Percentiles rank a stretch among this genome's conserved stretches.
phyloP scores from a whole-genome alignment of 139 green algal species.

The Chlamydomonas schloesseri region DNA sequence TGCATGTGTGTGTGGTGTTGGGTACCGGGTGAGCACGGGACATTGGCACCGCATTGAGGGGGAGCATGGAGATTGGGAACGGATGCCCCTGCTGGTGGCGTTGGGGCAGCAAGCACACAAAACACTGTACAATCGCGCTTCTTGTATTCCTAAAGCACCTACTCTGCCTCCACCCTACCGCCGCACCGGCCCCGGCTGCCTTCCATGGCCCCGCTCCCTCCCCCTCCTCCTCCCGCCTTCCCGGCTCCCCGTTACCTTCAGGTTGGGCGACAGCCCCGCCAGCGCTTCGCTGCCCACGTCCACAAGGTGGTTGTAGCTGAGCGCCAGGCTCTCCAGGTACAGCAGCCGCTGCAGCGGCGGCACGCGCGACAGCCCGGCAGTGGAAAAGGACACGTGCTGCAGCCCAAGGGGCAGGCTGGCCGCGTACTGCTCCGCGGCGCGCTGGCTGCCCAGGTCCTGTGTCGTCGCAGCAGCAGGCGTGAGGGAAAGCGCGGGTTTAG shows the following conservation, averaged over 20 bases:
- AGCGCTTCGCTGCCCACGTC: conserved; percentile 27
- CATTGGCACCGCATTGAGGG: no score
- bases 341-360: conserved; percentile 45
- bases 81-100: no score
- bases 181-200: no score
- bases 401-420: conserved; percentile 35
- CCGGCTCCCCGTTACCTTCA: no score
- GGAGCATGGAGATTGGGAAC: no score
- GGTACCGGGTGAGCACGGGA: no score
- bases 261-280: conserved; percentile 22
- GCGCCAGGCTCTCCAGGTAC: conserved; percentile 46
- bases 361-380: conserved; percentile 40
- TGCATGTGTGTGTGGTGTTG: no score
- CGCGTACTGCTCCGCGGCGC: conserved; percentile 51
- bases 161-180: not conserved
- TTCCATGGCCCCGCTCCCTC: not conserved
- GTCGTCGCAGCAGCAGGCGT: no score
- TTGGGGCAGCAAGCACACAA: no score
- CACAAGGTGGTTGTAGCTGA: conserved; percentile 47
- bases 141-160: not conserved
- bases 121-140: no score
- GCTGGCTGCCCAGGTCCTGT: conserved; percentile 53
- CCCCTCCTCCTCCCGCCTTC: not conserved
- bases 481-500: no score
- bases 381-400: conserved; percentile 52